Conservation (phyloP, 352 stramenopile genomes). For the Plasmopara viticola region DNA sequence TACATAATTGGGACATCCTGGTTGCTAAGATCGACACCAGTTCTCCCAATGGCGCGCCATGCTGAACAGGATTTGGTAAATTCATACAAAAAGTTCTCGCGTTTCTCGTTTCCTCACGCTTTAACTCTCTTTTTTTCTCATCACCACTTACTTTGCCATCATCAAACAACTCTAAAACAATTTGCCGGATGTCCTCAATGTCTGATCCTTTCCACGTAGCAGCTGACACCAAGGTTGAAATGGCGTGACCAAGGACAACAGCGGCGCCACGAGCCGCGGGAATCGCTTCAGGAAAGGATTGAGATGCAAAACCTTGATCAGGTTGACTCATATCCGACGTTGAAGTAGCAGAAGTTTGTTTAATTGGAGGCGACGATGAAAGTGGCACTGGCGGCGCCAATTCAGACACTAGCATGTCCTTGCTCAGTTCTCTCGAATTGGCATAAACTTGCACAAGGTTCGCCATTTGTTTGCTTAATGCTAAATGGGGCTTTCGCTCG, state of each 20-base stretch:
- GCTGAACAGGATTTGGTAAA: conserved; percentile 24
- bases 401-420: conserved; percentile 68
- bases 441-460: conserved; percentile 75
- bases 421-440: conserved; percentile 57
- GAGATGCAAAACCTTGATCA: not conserved
- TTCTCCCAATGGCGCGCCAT: conserved; percentile 55
- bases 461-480: conserved; percentile 53
- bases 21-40: conserved; percentile 62
- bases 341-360: no score
- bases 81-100: conserved; percentile 3
- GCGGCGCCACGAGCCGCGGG: conserved; percentile 68
- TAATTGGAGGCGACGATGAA: conserved; percentile 1
- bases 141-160: conserved; percentile 14
- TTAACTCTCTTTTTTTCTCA: conserved; percentile 9
- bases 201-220: conserved; percentile 73
- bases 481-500: conserved; percentile 46
- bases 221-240: conserved; percentile 60
- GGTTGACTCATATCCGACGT: not conserved
- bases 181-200: conserved; percentile 51
- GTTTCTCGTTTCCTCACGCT: conserved; percentile 3
- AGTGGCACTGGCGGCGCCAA: conserved; percentile 47
- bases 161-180: conserved; percentile 54
- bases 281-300: conserved; percentile 38
- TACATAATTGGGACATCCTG: conserved; percentile 67
- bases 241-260: conserved; percentile 62